Conservation (phyloP, 176 grass and related monocot species). For the Dendrocalamus sinicus region DNA sequence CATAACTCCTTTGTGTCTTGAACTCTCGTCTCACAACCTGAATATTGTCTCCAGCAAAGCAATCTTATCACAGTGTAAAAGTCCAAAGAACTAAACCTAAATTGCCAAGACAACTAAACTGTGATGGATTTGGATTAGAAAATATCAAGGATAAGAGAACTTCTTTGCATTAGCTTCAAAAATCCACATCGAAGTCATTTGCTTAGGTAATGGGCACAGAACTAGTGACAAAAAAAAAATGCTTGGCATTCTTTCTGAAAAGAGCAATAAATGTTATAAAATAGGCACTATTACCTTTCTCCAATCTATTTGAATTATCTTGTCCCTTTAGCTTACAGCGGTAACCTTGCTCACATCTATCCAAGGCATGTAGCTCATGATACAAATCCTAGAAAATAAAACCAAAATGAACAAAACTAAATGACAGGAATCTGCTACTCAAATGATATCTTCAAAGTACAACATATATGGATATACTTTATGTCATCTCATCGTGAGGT, state of each 20-base stretch:
- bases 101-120: neutral
- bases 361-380: conserved; percentile 83
- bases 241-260: neutral
- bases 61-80: conserved; percentile 24
- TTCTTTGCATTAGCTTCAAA: conserved; percentile 9
- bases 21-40: conserved; percentile 78
- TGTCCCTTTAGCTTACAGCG: conserved; percentile 54
- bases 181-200: neutral
- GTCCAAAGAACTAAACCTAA: conserved; percentile 12
- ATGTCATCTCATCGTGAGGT: no score
- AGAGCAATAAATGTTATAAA: neutral
- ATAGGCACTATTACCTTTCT: conserved; percentile 52
- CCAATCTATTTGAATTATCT: conserved; percentile 46
- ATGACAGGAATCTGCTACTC: no score
- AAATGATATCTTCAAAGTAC: neutral
- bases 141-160: conserved; percentile 6
- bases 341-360: conserved; percentile 85
- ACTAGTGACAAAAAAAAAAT: conserved; percentile 17
- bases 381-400: conserved; percentile 55
- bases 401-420: no score
- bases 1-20: conserved; percentile 74
- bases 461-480: no score
- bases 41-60: conserved; percentile 62
- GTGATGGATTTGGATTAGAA: conserved; percentile 18
- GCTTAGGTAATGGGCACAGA: conserved; percentile 17